These are phyloP conservation scores for Chlamydomonas eustigma DNA, from an alignment of 139 green algal species.

Conservation along the genomic window DNA sequence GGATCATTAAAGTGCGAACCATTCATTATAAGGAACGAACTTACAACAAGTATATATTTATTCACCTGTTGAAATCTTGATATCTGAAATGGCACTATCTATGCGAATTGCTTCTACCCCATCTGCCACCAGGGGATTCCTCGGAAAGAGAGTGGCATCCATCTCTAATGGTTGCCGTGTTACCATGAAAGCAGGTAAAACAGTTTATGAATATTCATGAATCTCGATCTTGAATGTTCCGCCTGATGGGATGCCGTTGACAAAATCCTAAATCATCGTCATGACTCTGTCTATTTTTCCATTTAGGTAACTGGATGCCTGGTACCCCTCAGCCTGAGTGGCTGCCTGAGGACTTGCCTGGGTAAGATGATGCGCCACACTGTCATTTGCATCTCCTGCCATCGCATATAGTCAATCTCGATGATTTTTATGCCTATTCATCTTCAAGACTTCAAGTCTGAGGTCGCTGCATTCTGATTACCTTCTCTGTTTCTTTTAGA, in stretches of 20 bases:
- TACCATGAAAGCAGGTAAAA: neutral
- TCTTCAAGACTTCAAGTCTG: neutral
- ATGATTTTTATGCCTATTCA: neutral
- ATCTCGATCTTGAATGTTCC: neutral
- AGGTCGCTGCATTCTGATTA: neutral
- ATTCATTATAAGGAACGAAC: too few relatives aligned
- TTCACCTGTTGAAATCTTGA: too few relatives aligned
- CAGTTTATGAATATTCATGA: neutral
- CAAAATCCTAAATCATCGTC: neutral
- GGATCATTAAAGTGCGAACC: too few relatives aligned
- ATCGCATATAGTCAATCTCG: neutral
- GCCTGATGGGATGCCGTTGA: neutral
- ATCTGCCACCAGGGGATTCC: neutral
- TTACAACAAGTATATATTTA: too few relatives aligned
- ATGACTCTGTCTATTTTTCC: neutral
- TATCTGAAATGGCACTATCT: neutral
- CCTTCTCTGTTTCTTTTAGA: neutral
- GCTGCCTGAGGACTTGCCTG: slow-evolving; percentile 8
- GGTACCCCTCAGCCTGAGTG: neutral
- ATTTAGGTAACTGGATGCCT: slow-evolving; percentile 1
- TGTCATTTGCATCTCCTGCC: neutral
- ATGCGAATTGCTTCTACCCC: neutral
- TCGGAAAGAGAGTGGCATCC: neutral
- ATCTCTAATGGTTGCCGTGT: neutral
- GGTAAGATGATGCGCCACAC: neutral